These are phyloP conservation scores for Heritiera fomes DNA, from an alignment of 345 rosid species.

Conservation along the genomic window DNA sequence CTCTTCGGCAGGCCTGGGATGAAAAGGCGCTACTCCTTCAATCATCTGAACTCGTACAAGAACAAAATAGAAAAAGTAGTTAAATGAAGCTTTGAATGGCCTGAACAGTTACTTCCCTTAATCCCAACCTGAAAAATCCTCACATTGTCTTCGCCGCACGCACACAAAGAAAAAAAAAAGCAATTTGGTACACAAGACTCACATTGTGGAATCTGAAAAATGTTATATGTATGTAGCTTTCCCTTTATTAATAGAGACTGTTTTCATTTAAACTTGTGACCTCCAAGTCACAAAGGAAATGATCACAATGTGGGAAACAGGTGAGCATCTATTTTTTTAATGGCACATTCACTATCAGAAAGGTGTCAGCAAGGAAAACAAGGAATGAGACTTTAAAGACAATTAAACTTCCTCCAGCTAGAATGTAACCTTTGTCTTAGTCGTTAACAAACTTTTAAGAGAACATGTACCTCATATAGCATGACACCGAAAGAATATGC, in stretches of 20 bases:
- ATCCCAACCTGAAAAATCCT: background rate
- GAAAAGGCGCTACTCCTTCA: slow-evolving; percentile 77
- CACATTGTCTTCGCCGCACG: background rate
- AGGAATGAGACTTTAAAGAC: slow-evolving; percentile 31
- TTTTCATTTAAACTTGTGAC: too few species aligned
- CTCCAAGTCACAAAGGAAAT: background rate
- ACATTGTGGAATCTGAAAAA: too few species aligned
- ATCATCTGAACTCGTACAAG: slow-evolving; percentile 57
- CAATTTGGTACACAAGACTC: too few species aligned
- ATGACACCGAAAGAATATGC: slow-evolving; percentile 82
- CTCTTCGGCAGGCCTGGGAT: slow-evolving; percentile 72
- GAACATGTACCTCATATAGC: slow-evolving; percentile 70
- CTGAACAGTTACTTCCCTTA: background rate
- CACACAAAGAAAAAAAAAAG: too few species aligned
- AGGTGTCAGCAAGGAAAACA: background rate
- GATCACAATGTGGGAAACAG: background rate
- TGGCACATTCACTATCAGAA: background rate
- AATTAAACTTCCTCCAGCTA: background rate
- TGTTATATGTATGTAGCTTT: too few species aligned
- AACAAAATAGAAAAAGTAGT: slow-evolving; percentile 15
- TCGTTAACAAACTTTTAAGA: background rate
- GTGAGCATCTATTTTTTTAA: background rate
- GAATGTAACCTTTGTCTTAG: background rate
- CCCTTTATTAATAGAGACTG: too few species aligned
- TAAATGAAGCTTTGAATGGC: slow-evolving; percentile 4